Conservation (phyloP, 2,329 filamentous ascomycete genomes). For the Pochonia chlamydosporia region DNA sequence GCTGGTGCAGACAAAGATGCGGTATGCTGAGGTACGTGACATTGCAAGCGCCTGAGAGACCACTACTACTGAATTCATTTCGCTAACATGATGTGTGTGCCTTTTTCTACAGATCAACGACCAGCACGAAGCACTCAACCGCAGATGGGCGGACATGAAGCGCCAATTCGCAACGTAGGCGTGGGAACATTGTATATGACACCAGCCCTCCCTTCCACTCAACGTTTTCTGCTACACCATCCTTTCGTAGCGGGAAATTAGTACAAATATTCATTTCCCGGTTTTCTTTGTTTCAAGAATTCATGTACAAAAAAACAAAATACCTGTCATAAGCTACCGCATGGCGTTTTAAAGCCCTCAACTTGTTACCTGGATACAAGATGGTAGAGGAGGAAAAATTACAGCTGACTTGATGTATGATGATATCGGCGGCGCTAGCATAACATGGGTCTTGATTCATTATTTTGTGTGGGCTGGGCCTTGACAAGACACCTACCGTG, state of each 20-base stretch:
- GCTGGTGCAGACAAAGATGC: conserved; percentile 90
- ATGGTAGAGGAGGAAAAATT: not conserved
- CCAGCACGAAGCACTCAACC: conserved; percentile 60
- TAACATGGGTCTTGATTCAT: not conserved
- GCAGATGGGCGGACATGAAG: conserved; percentile 68
- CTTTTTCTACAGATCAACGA: conserved; percentile 50
- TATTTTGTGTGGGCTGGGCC: not conserved
- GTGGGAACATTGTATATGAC: not conserved
- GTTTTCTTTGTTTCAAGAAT: not conserved
- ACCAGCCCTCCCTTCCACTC: not conserved
- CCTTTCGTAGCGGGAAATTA: not conserved
- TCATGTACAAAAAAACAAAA: not conserved
- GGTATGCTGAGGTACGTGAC: conserved; percentile 81
- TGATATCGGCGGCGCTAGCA: not conserved
- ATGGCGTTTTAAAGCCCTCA: conserved; percentile 1
- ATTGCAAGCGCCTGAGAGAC: too few relatives aligned
- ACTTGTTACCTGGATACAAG: not conserved
- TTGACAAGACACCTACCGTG: not conserved
- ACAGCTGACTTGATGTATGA: conserved; percentile 1
- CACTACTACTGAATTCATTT: too few relatives aligned
- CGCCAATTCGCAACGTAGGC: conserved; percentile 40
- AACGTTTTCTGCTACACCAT: not conserved
- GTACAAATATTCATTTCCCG: not conserved
- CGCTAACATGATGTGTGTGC: not conserved
- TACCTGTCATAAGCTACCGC: not conserved